Base-by-base conservation (phyloP, 768 basidiomycete genomes). In the Auricularia heimuer region DNA sequence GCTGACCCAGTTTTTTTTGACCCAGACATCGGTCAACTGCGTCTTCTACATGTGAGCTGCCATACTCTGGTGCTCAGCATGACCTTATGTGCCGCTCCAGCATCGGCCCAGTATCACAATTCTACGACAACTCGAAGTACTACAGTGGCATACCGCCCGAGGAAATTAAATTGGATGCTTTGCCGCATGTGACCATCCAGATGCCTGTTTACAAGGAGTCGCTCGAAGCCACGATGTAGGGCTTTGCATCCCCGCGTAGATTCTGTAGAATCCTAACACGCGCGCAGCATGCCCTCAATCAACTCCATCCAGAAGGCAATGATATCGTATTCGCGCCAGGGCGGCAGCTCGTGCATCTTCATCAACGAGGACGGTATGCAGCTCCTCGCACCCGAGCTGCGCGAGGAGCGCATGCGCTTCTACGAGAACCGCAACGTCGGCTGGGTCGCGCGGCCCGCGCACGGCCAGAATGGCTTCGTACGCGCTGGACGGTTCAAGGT, bases 401-500 rank as follows among this genome's bases (percentile, higher is more conserved):
- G 68, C 35, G 71, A 71, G 3, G 65, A 64, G 6, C 70, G 77
- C 61, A 67, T 69, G 61, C 67, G 64, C 16, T 78, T 80, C 71
- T 86, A 87, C 71, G 80, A 80, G 10, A 78, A 78, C 16, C 82
- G 85, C 68, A 72, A 85, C 71, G 89, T 93, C 68, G 91, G 88
- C 14, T 94, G 87, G 83, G 86, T 92, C 66, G 90, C 92, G 33
- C 85, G 92, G 54, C 91, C 92, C 29, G 21, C 56, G 34, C 56
- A 58, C 16, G 34, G 34, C 34, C 3, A 21, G 4, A 24, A 58
- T 29, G 56, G 56, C 24, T 91, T 84, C 79, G 82, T 88, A 66
- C 88, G 92, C 58, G 89, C 89, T 35, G 92, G 92, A 54, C 83
- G 91, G 24, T 96, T 96, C 81, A 96, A 96, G 47, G 47, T 51